Percentiles rank a stretch among this genome's conserved stretches.
phyloP scores from a whole-genome alignment of 495 filamentous ascomycete genomes.

The Thozetella sp. region DNA sequence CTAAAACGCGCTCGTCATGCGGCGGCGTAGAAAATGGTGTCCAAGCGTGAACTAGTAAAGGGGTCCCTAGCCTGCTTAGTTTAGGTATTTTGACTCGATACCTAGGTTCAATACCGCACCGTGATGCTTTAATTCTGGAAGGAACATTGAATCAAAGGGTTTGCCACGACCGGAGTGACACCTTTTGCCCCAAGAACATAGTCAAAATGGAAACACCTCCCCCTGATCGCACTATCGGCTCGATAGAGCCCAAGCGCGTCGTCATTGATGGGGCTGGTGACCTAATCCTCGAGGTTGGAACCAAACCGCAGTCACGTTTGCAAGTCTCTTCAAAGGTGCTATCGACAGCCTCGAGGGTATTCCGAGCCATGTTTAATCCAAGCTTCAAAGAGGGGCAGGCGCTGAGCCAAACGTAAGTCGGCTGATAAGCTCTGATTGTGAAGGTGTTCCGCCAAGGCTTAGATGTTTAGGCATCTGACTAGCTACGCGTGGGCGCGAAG shows the following conservation, averaged over 20 bases:
- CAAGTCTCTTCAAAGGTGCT: background rate
- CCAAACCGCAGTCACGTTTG: background rate
- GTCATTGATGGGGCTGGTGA: background rate
- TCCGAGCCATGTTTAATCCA: background rate
- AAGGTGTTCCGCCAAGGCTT: background rate
- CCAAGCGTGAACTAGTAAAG: too few species aligned
- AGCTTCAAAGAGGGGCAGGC: background rate
- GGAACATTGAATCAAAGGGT: background rate
- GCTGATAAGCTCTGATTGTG: background rate
- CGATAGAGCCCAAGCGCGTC: background rate
- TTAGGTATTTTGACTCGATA: too few species aligned
- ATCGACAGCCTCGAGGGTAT: background rate
- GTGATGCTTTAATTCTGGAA: background rate
- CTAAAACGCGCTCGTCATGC: too few species aligned
- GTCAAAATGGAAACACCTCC: background rate
- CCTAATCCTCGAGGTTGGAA: background rate
- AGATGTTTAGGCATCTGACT: too few species aligned
- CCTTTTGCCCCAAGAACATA: background rate
- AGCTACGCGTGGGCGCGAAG: background rate
- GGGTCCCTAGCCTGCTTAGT: too few species aligned
- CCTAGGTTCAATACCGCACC: too few species aligned
- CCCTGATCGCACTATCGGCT: background rate
- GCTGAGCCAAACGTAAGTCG: background rate
- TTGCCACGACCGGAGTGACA: background rate
- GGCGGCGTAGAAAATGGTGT: too few species aligned